Conservation (phyloP, 371 early-diverging fungal species). For the Parasitella parasitica region DNA sequence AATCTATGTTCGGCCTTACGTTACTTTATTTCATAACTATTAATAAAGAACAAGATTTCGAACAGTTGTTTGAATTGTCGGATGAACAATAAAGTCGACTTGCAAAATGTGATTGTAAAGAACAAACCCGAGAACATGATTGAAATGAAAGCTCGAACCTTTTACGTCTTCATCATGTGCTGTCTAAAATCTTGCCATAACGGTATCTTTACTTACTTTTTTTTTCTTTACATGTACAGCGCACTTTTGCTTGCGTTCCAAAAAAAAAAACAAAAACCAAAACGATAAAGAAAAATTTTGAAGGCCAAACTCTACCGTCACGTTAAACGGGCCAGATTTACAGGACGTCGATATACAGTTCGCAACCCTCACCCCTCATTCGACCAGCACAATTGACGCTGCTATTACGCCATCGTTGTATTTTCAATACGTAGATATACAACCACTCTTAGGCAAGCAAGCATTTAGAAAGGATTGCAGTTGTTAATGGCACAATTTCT, state of each 20-base stretch:
- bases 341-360: too few relatives aligned
- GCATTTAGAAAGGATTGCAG: too few relatives aligned
- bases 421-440: too few relatives aligned
- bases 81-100: not conserved
- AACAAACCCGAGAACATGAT: slow-evolving; percentile 7
- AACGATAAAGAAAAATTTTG: not conserved
- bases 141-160: slow-evolving; percentile 31
- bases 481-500: too few relatives aligned
- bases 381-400: too few relatives aligned
- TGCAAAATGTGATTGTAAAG: not conserved
- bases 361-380: too few relatives aligned
- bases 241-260: not conserved
- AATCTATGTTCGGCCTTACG: slow-evolving; percentile 57
- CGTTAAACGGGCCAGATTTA: too few relatives aligned
- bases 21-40: slow-evolving; percentile 23
- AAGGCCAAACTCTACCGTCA: not conserved
- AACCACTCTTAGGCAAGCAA: too few relatives aligned
- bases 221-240: not conserved
- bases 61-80: slow-evolving; percentile 24
- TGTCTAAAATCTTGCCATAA: not conserved
- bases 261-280: not conserved
- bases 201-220: not conserved
- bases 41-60: slow-evolving; percentile 50
- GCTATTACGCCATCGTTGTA: too few relatives aligned
- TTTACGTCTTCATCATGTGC: slow-evolving; percentile 41